Conservation (phyloP, 2,329 filamentous ascomycete genomes). For the Domatiomyces catenatus region DNA sequence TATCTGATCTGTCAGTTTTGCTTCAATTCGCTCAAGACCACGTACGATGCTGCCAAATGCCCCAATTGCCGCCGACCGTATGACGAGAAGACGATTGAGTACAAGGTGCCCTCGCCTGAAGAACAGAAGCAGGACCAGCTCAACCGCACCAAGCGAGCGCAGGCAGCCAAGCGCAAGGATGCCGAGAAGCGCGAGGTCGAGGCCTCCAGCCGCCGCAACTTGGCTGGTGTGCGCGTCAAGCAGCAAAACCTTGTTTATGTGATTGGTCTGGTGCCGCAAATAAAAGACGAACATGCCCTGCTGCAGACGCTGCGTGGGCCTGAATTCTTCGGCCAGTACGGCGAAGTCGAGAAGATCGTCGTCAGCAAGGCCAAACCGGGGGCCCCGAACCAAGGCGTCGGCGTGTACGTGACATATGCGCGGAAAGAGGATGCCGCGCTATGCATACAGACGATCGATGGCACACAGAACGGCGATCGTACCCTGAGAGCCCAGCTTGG, state of each 20-base stretch:
- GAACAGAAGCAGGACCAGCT: conserved; percentile 35
- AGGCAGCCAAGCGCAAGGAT: conserved; percentile 80
- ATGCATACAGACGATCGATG: conserved; percentile 86
- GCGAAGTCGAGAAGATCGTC: conserved; percentile 95
- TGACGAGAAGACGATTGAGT: conserved; percentile 93
- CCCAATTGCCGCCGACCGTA: conserved; percentile 94
- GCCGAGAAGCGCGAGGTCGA: conserved; percentile 93
- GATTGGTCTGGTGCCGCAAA: conserved; percentile 79
- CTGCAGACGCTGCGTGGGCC: conserved; percentile 77
- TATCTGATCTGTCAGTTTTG: conserved; percentile 94
- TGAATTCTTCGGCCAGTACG: conserved; percentile 96
- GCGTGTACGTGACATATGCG: conserved; percentile 97
- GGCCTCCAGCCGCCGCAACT: conserved; percentile 84
- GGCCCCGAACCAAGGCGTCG: conserved; percentile 64
- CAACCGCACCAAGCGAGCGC: conserved; percentile 48
- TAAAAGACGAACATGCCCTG: conserved; percentile 72
- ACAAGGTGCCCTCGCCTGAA: conserved; percentile 86
- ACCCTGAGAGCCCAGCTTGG: conserved; percentile 63
- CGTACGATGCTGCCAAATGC: conserved; percentile 82
- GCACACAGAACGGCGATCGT: conserved; percentile 78
- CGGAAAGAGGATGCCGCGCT: conserved; percentile 75
- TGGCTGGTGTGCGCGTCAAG: conserved; percentile 86
- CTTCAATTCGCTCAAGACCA: conserved; percentile 98
- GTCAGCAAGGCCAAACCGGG: conserved; percentile 87
- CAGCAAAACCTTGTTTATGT: conserved; percentile 99